Base-by-base conservation (phyloP, 306 rosid species). In the barrel medic (Medicago truncatula) region DNA sequence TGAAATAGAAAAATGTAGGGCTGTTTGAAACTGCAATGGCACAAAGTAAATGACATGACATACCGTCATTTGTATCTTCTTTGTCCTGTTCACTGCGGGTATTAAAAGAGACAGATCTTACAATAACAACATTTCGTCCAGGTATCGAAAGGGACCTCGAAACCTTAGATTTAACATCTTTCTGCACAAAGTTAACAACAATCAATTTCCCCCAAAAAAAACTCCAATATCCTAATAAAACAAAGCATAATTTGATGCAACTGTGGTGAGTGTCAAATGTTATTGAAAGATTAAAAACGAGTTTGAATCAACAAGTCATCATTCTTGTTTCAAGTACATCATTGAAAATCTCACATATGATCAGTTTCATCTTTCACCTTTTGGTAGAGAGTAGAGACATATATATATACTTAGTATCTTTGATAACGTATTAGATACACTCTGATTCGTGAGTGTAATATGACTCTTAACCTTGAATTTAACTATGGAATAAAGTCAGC, bases 141-240 rank as follows among this genome's bases (percentile, higher is more conserved):
- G 98, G 97, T 73, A 94, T 80, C 11, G 98, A 89, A 41, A 95
- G 87, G 82, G 97, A 95, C 85, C 98, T 90, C 65, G 97, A 92
- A 81, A 95, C 96, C 82, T 86, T 80, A 38, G 91, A 70, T 61
- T 73, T 83, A 6, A 63, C 77, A 16, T 75, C 97, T 86, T 90
- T 92, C 98, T 95, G 93, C 91, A 72, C 25, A 78, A 74, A 70
- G 71, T 79, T 59, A 81, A 84, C 20, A 62, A 18, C 21, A 80
- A 57, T 21, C 73, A 77, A 77, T 62, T 67, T 20, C 14, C 44
- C 59, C 43, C 34, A 18, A 6, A 9, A 34, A 39, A 38, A 18
- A 40, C 61, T 49, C 44, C 23, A 60, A 71, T 21, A 40, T 74
- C 62, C 60, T 8, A 18, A 61, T 8, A 18, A 61, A 69, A 31